phyloP scores from a whole-genome alignment of 148 eudicot species.

The Persicaria tinctoria region DNA sequence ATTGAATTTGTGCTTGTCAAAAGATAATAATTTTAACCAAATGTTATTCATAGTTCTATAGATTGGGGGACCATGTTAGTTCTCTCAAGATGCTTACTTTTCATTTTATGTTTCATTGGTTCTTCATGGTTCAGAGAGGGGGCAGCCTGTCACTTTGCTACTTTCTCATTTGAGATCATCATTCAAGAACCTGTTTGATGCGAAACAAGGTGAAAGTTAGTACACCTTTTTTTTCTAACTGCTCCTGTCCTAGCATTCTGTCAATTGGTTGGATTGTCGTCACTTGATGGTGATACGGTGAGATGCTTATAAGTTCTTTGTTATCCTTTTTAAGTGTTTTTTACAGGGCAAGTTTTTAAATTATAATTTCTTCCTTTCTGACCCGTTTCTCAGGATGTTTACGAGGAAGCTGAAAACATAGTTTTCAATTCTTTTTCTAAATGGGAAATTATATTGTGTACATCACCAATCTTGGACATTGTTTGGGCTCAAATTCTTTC shows the following conservation, averaged over 20 bases:
- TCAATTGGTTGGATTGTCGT: conserved; percentile 62
- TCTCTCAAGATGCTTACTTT: background rate
- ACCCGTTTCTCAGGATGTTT: conserved; percentile 44
- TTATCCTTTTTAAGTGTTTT: background rate
- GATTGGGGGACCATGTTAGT: background rate
- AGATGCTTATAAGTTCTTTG: conserved; percentile 14
- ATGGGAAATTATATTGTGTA: conserved; percentile 80
- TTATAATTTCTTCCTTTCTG: background rate
- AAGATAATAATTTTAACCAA: background rate
- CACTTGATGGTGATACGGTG: conserved; percentile 46
- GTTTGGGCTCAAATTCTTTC: conserved; percentile 91
- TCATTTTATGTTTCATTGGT: conserved; percentile 39
- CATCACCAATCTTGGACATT: conserved; percentile 56
- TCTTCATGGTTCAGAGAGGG: conserved; percentile 83
- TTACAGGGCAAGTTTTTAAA: background rate
- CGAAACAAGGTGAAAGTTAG: conserved; percentile 59
- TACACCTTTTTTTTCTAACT: conserved; percentile 80
- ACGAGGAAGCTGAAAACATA: conserved; percentile 56
- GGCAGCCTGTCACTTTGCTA: conserved; percentile 71
- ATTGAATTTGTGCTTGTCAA: background rate
- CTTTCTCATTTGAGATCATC: conserved; percentile 75
- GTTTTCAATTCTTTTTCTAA: conserved; percentile 59
- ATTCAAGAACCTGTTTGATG: conserved; percentile 43
- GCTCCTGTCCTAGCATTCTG: conserved; percentile 91
- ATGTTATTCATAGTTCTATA: no score